Evolutionary conservation across 148 eudicot species (phyloP), one percentile per base, ranked within the genome.

Genomic region (Simmondsia chinensis): DNA sequence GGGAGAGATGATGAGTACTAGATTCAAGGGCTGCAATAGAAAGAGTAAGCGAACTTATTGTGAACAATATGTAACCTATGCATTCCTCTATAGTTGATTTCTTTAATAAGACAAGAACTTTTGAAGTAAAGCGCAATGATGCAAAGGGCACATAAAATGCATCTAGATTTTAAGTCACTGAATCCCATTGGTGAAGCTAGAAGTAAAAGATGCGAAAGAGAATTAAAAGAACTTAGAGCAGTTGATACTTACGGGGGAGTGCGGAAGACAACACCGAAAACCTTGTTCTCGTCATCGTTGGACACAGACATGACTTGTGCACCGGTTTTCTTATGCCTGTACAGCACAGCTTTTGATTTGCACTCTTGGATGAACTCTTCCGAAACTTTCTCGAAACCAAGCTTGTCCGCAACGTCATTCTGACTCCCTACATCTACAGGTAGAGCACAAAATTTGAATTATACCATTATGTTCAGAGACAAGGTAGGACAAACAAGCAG

Each of bases 261-360:
- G n/a, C 99, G 80, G 27, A 91, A 79, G 48, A 82, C 94, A 36
- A 85, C 62, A 15, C 99, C 99, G 25, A 91, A 91, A 24, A 82
- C 93, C 73, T 91, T 91, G 36, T 91, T 91, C 81, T 91, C 99
- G 37, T 91, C 99, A n/a, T 85, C 80, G 49, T 91, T 91, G 16
- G 72, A 70, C 16, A 91, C 85, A 0, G 99, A 91, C 95, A 91
- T 82, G 12, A 91, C 67, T 35, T 91, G 80, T 9, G 83, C 80
- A 1, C 99, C 94, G 2, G 95, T 85, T 60, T 85, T 91, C 66
- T 65, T 79, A 33, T 91, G 99, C 59, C 68, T 77, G 59, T 67
- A 91, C 34, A 91, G 60, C 52, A 85, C 86, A 44, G 95, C 95
- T 61, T 46, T 82, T 1, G 99, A 82, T 43, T 85, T 91, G 41